A percentile compares a stretch with the other conserved stretches of the same genome.
phyloP scores from a whole-genome alignment of 1,284 basidiomycete species.

The Cystobasidiaceae sp. region DNA sequence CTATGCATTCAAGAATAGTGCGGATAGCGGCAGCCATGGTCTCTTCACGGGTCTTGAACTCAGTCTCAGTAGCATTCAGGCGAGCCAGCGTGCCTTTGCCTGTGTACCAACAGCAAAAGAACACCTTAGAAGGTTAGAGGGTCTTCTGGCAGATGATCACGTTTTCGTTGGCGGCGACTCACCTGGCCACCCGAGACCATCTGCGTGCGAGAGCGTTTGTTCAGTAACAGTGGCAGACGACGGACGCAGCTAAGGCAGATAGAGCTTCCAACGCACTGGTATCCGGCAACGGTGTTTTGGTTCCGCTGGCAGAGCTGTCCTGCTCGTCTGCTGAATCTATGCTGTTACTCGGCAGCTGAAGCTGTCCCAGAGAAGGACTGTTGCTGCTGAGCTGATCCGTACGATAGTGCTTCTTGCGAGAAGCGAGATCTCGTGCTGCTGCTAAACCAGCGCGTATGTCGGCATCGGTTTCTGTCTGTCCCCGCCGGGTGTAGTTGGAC shows the following conservation, averaged over 20 bases:
- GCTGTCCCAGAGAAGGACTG: constrained; percentile 7
- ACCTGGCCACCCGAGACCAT: constrained; percentile 95
- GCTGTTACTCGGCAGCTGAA: not conserved
- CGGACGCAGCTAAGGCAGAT: not conserved
- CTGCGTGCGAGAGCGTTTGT: not conserved
- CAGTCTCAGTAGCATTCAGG: constrained; percentile 68
- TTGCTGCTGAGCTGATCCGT: constrained; percentile 28
- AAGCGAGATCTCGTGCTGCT: constrained; percentile 23
- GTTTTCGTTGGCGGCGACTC: constrained; percentile 39
- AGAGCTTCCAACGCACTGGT: not conserved
- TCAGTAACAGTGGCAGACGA: not conserved
- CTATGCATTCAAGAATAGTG: constrained; percentile 92
- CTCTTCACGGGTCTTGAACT: constrained; percentile 65
- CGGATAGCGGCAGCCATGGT: constrained; percentile 79
- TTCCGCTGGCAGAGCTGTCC: constrained; percentile 2
- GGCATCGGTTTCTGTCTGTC: constrained; percentile 29
- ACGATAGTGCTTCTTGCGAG: constrained; percentile 14
- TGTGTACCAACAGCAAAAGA: constrained; percentile 43
- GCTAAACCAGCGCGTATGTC: constrained; percentile 15
- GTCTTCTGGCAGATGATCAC: not conserved
- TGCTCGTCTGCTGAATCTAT: not conserved
- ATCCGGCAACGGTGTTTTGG: constrained; percentile 28
- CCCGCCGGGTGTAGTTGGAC: constrained; percentile 18
- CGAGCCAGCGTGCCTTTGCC: constrained; percentile 86
- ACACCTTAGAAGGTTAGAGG: not conserved